Base-by-base conservation (phyloP, 441 rosid species). In the Jatropha podagrica region DNA sequence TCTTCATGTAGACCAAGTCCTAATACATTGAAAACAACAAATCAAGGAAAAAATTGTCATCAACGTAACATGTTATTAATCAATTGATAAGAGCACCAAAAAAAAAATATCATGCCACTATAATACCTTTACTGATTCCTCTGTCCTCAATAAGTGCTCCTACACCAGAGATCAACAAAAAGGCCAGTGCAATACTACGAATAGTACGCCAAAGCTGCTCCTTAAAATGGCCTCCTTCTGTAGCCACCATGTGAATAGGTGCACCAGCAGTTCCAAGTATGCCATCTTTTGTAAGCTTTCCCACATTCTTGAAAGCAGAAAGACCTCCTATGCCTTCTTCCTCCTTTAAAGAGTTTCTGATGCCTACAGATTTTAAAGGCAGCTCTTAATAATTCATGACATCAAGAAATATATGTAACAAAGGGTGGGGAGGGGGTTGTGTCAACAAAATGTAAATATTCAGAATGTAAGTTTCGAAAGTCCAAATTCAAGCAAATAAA, bases 171-270 rank as follows among this genome's bases (percentile, higher is more conserved):
- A 93, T 92, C 74, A 93, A 79, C 74, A 96, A 81, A 80, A 93
- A 96, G 5, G 89, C 94, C 74, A 93, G 83, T 4, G 90, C 97
- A 76, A 93, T 81, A 13, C 87, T 74, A 42, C 97, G 94, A 82
- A 93, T 73, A 14, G 97, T 96, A 77, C 96, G 94, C 99, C 98
- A 96, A 8, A 96, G 81, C 79, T 93, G 98, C 84, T 96, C 97
- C 76, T 96, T 96, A 79, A 95, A 91, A 74, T 88, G 87, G 76
- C 93, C 92, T 80, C 97, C 94, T 83, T 92, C 98, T 46, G 89
- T 73, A 9, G 97, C 74, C 74, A 93, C 90, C 87, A 91, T 91
- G 78, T 96, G 97, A 73, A 96, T 93, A 10, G 99, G 99, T 65
- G 97, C 90, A 86, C 76, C 63, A 51, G 97, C 84, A 74, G 94